Percentiles rank a stretch among this genome's conserved stretches.
Evolutionary conservation across 371 early-diverging fungal species (phyloP).

Genomic region (Mitosporidium daphniae): DNA sequence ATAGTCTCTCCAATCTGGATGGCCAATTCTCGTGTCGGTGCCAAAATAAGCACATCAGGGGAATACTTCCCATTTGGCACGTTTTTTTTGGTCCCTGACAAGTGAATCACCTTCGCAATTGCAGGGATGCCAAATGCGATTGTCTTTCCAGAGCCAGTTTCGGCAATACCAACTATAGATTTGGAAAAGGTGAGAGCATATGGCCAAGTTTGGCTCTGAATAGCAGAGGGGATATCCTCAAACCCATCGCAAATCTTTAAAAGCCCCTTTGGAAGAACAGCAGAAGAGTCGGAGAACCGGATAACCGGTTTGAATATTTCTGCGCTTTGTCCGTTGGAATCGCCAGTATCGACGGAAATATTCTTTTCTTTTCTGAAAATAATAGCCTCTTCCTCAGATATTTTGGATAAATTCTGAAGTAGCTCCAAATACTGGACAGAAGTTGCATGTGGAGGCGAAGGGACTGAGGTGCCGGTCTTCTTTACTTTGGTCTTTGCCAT

Average conservation of each 20-base stretch:
- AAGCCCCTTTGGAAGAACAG: slow-evolving; percentile 17
- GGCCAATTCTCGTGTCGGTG: slow-evolving; percentile 97
- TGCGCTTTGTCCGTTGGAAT: no score
- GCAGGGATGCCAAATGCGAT: slow-evolving; percentile 88
- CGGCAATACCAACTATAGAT: slow-evolving; percentile 88
- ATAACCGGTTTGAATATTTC: no score
- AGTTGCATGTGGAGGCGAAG: no score
- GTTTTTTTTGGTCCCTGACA: slow-evolving; percentile 31
- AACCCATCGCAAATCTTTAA: slow-evolving; percentile 11
- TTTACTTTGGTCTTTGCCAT: no score
- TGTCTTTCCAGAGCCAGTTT: slow-evolving; percentile 97
- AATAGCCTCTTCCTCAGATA: no score
- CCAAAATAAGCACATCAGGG: slow-evolving; percentile 75
- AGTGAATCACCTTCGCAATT: slow-evolving; percentile 52
- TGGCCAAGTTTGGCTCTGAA: slow-evolving; percentile 49
- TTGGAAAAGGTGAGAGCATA: slow-evolving; percentile 22
- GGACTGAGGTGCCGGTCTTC: no score
- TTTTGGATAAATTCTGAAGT: no score
- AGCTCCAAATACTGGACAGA: no score
- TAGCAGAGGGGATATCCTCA: slow-evolving; percentile 46
- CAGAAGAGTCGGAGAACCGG: no score
- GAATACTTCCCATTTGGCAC: slow-evolving; percentile 47
- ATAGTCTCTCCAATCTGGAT: slow-evolving; percentile 80
- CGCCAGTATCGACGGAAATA: no score
- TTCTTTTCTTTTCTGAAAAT: no score